A percentile compares a stretch with the other conserved stretches of the same genome.
Conservation (phyloP, 805 yeast genomes). For the Metschnikowia gelsemii region DNA sequence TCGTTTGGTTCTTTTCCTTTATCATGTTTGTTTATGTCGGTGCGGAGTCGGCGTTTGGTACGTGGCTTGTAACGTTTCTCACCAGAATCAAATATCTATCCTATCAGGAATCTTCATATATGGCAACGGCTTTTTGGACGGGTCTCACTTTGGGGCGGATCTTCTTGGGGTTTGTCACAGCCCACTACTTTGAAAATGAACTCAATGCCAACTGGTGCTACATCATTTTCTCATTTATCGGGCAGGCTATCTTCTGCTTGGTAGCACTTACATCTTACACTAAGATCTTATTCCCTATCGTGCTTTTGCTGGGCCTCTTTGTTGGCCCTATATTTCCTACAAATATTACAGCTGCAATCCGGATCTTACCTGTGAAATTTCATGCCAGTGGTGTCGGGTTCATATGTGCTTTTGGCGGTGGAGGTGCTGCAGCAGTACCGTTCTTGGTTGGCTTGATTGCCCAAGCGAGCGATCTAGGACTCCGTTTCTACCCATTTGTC, state of each 20-base stretch:
- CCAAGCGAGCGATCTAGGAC: constrained; percentile 33
- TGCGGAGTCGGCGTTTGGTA: constrained; percentile 52
- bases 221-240: constrained; percentile 31
- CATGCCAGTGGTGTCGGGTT: constrained; percentile 72
- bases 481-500: constrained; percentile 33
- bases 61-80: constrained; percentile 51
- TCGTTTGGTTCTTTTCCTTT: constrained; percentile 42
- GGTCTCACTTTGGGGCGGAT: constrained; percentile 51
- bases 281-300: constrained; percentile 32
- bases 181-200: constrained; percentile 47
- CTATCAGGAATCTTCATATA: constrained; percentile 42
- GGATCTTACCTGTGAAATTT: constrained; percentile 56
- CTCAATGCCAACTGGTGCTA: constrained; percentile 45
- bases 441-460: constrained; percentile 56
- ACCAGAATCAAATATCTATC: constrained; percentile 38
- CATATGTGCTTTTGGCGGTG: constrained; percentile 76
- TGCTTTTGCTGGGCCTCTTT: constrained; percentile 45
- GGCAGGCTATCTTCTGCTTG: constrained; percentile 29
- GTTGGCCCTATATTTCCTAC: constrained; percentile 66
- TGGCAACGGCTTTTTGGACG: constrained; percentile 53
- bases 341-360: constrained; percentile 61
- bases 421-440: constrained; percentile 78
- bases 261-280: constrained; percentile 32
- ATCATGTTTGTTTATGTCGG: constrained; percentile 51
- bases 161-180: constrained; percentile 53